These are phyloP conservation scores for Pichia kluyveri DNA, from an alignment of 805 yeast genomes.

Conservation along the genomic window DNA sequence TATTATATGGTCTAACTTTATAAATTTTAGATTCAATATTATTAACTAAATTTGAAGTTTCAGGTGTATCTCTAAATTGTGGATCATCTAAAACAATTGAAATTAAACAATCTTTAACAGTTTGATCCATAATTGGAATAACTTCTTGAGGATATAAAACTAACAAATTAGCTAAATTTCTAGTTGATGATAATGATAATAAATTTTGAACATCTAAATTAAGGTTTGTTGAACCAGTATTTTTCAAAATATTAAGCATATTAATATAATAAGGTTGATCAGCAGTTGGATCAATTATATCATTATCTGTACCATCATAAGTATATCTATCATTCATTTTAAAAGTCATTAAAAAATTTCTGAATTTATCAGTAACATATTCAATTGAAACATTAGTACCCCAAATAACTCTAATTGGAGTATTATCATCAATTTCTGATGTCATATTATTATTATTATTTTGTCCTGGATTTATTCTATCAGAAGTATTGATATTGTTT, in stretches of 20 bases:
- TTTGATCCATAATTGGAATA: slow-evolving; percentile 95
- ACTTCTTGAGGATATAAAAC: slow-evolving; percentile 94
- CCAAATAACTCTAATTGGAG: slow-evolving; percentile 91
- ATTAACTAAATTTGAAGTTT: slow-evolving; percentile 28
- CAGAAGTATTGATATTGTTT: background rate
- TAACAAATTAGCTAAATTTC: slow-evolving; percentile 74
- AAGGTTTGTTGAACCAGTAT: slow-evolving; percentile 70
- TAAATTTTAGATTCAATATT: slow-evolving; percentile 75
- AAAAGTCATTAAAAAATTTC: slow-evolving; percentile 78
- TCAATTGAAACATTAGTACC: slow-evolving; percentile 94
- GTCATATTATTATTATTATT: background rate
- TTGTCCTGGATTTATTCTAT: background rate
- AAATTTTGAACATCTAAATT: slow-evolving; percentile 80
- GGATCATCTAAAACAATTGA: slow-evolving; percentile 51
- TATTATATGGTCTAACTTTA: slow-evolving; percentile 83
- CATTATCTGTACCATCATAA: slow-evolving; percentile 30
- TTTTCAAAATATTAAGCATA: slow-evolving; percentile 64
- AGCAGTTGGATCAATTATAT: slow-evolving; percentile 41
- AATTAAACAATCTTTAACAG: slow-evolving; percentile 82
- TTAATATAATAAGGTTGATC: slow-evolving; percentile 68
- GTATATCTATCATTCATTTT: slow-evolving; percentile 63
- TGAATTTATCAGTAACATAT: slow-evolving; percentile 72
- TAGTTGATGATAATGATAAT: slow-evolving; percentile 64
- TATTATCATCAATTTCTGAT: slow-evolving; percentile 29
- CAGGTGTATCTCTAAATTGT: slow-evolving; percentile 5